A percentile compares a stretch with the other conserved stretches of the same genome.
Conservation (phyloP, 2,329 filamentous ascomycete species). For the Exophiala sp. region DNA sequence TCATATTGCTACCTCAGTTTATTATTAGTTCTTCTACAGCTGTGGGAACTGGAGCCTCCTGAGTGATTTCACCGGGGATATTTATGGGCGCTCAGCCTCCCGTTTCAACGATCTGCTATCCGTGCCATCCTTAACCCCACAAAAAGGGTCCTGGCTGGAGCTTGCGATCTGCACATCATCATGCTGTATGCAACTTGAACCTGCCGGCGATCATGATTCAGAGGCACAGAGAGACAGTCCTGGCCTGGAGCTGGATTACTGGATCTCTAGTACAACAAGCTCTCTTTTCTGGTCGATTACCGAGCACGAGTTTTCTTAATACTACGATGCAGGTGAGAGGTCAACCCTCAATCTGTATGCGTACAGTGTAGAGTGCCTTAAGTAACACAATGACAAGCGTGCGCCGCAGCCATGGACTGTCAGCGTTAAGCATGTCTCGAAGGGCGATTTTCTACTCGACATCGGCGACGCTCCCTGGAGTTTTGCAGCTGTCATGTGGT, state of each 20-base stretch:
- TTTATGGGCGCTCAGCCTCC: background rate
- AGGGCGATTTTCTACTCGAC: background rate
- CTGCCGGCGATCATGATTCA: conserved; percentile 1
- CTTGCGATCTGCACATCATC: background rate
- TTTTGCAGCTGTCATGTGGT: background rate
- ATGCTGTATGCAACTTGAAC: background rate
- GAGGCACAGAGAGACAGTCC: background rate
- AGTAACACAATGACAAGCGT: too few species aligned
- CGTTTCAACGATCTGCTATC: too few species aligned
- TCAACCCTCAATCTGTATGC: too few species aligned
- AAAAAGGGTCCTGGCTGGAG: too few species aligned
- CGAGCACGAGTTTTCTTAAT: too few species aligned
- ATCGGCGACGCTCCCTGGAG: background rate
- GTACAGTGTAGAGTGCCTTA: too few species aligned
- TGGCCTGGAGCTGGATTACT: background rate
- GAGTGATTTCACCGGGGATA: background rate
- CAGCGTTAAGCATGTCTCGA: background rate
- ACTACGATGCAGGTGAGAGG: too few species aligned
- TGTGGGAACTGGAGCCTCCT: too few species aligned
- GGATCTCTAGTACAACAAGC: too few species aligned
- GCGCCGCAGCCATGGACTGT: background rate
- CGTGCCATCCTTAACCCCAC: background rate
- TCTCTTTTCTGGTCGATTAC: background rate
- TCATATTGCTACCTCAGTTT: too few species aligned
- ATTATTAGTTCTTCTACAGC: too few species aligned